Base-by-base conservation (phyloP, 2,329 filamentous ascomycete species). In the Exophiala xenobiotica region DNA sequence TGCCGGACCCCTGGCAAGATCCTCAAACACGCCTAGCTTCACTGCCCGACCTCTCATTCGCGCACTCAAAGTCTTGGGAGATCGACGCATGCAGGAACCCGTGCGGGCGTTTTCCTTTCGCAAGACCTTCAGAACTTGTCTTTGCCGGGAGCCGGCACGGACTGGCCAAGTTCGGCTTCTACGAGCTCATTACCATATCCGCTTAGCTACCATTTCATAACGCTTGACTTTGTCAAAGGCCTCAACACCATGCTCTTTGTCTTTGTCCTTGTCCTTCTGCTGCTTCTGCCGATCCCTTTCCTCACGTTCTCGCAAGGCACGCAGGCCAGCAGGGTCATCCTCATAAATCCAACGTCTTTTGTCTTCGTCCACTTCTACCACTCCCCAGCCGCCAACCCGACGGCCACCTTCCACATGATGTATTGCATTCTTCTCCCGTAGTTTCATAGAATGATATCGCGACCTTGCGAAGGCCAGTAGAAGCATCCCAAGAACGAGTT, bases 121-220 rank as follows among this genome's bases (percentile, higher is more conserved):
- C n/a, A n/a, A n/a, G n/a, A n/a, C n/a, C n/a, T n/a, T n/a, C n/a
- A n/a, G n/a, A n/a, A n/a, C n/a, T n/a, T n/a, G n/a, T n/a, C n/a
- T n/a, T n/a, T n/a, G n/a, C n/a, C n/a, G n/a, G n/a, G n/a, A n/a
- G n/a, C n/a, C n/a, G n/a, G n/a, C n/a, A n/a, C n/a, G 29, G 9
- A 4, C 35, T 38, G 18, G 22, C 19, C 9, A 9, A 20, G 37
- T 20, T 20, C 22, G 16, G 19, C 14, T 38, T 2, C 5, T 19
- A 5, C 9, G n/a, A 14, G 18, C 18, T 12, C 22, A n/a, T 51
- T 41, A 97, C 93, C 93, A 99, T 63, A 99, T 99, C 67, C 93
- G 80, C 78, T 96, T 97, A 0, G 90, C 89, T 62, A 90, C 86
- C 93, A 97, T 96, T 66, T 90, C 90, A 73, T 96, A 99, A 63